phyloP scores from a whole-genome alignment of 768 basidiomycete genomes.

The Mycena pura region DNA sequence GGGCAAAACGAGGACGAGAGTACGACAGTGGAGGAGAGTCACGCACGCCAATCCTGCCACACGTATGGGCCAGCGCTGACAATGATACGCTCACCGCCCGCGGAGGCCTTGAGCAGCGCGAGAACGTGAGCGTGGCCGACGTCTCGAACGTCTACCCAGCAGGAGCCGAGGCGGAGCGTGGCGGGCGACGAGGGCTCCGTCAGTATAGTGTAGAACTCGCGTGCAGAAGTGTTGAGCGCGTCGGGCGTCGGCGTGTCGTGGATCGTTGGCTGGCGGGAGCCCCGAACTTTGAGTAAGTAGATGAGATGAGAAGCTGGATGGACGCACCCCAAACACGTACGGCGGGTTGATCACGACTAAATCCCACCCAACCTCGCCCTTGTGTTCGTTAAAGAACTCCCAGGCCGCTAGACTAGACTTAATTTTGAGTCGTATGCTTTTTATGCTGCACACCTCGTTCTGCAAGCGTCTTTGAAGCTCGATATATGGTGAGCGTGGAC shows the following conservation, averaged over 20 bases:
- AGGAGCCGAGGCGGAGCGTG: background rate
- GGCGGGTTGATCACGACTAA: conserved; percentile 62
- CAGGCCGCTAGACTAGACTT: conserved; percentile 42
- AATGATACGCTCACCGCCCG: conserved; percentile 62
- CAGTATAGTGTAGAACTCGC: conserved; percentile 28
- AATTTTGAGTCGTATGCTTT: background rate
- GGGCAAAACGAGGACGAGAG: background rate
- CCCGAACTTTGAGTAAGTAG: too few relatives aligned
- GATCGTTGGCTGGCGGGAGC: conserved; percentile 47
- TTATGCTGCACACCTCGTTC: conserved; percentile 54
- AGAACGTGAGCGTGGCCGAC: conserved; percentile 12
- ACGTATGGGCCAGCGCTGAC: conserved; percentile 39
- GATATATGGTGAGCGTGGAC: conserved; percentile 50
- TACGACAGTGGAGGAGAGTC: background rate
- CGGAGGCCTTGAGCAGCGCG: conserved; percentile 39
- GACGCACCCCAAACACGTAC: conserved; percentile 41
- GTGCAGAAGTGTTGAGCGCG: conserved; percentile 44
- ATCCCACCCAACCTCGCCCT: conserved; percentile 54
- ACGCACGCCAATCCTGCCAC: conserved; percentile 25
- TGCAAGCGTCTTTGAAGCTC: conserved; percentile 68
- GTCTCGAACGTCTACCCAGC: conserved; percentile 22
- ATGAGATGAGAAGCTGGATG: background rate
- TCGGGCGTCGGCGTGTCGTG: conserved; percentile 38
- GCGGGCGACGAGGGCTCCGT: background rate
- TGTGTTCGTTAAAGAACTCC: conserved; percentile 51